These are phyloP conservation scores for Discostella pseudostelligera DNA, from an alignment of 108 stramenopile species.

Conservation along the genomic window DNA sequence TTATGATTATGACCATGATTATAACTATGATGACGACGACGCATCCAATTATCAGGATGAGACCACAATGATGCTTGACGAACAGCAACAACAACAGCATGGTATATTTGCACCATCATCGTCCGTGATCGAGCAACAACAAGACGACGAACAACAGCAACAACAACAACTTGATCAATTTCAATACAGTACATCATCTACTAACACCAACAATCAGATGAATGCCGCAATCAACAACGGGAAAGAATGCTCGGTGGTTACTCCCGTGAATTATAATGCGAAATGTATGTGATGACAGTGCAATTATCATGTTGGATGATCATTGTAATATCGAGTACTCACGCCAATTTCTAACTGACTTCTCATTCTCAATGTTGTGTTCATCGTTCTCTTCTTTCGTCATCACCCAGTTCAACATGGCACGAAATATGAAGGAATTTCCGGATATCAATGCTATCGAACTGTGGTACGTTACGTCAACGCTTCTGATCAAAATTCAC, in stretches of 20 bases:
- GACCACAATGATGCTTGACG: too few relatives aligned
- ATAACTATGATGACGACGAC: not conserved
- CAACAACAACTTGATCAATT: not conserved
- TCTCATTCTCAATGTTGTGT: too few relatives aligned
- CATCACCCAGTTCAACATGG: constrained; percentile 1
- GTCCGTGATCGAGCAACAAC: not conserved
- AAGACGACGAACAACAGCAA: not conserved
- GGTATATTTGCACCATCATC: not conserved
- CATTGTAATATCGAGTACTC: not conserved
- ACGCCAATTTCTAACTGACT: too few relatives aligned
- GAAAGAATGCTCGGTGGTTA: not conserved
- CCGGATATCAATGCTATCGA: constrained; percentile 8
- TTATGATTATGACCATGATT: not conserved
- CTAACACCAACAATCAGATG: not conserved
- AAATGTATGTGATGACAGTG: constrained; percentile 5
- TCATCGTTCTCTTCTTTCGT: not conserved
- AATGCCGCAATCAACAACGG: not conserved
- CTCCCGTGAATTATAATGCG: not conserved
- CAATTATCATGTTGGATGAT: too few relatives aligned
- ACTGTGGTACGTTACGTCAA: constrained; percentile 1
- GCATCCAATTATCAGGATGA: not conserved
- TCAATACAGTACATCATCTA: not conserved
- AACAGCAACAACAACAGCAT: not conserved
- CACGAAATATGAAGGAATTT: not conserved
- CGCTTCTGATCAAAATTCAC: not conserved